These are phyloP conservation scores for Rhizopogon vesiculosus DNA, from an alignment of 768 basidiomycete genomes.

Conservation along the genomic window DNA sequence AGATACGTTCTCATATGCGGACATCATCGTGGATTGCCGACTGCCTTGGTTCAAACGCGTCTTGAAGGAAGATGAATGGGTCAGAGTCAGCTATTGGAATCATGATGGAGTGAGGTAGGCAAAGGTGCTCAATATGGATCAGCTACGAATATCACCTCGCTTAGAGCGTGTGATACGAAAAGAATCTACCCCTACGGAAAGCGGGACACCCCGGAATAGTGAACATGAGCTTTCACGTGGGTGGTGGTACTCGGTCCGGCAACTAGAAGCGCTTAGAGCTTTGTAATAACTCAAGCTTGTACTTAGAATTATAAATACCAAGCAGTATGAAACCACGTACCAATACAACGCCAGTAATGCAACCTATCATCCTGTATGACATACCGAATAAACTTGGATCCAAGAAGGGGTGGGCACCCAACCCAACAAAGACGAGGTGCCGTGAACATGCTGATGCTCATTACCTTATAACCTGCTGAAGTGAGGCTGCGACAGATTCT, in stretches of 20 bases:
- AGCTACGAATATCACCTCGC: background rate
- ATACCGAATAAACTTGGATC: background rate
- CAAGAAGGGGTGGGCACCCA: background rate
- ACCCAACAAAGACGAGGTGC: conserved; percentile 1
- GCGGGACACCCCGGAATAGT: too few relatives aligned
- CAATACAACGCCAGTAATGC: background rate
- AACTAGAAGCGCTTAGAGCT: too few relatives aligned
- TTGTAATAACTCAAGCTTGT: background rate
- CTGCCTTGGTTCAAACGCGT: conserved; percentile 2
- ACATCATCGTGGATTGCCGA: conserved; percentile 1
- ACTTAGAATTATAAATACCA: background rate
- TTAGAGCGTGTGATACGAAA: background rate
- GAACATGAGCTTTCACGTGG: too few relatives aligned
- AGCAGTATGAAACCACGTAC: background rate
- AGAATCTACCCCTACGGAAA: too few relatives aligned
- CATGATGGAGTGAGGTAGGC: conserved; percentile 1
- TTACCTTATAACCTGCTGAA: background rate
- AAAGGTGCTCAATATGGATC: background rate
- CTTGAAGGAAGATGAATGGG: conserved; percentile 2
- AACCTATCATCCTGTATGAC: conserved; percentile 1
- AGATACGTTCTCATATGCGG: conserved; percentile 6
- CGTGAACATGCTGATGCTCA: background rate
- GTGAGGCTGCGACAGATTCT: conserved; percentile 10
- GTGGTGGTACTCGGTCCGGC: too few relatives aligned
- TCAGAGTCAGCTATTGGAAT: background rate